These are phyloP conservation scores for Candida boleticola DNA, from an alignment of 805 yeast species.

Conservation along the genomic window DNA sequence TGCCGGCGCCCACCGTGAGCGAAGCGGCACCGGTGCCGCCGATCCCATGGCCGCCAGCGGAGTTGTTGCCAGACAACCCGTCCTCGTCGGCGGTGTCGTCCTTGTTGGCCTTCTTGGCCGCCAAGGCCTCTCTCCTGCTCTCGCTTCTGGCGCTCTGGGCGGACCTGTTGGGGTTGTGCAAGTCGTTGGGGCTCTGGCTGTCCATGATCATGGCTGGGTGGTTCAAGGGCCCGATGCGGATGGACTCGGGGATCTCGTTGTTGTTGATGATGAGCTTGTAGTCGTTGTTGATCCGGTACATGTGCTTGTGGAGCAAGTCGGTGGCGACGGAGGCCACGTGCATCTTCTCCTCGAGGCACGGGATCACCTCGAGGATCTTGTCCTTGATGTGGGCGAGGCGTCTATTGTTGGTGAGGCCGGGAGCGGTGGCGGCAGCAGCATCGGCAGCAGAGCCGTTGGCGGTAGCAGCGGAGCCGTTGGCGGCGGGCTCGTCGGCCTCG, in stretches of 20 bases:
- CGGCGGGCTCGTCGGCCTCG: background rate
- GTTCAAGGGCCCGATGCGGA: constrained; percentile 74
- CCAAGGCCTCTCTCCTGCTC: constrained; percentile 86
- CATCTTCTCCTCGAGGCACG: constrained; percentile 94
- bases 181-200: constrained; percentile 46
- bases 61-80: constrained; percentile 6
- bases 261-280: constrained; percentile 68
- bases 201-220: constrained; percentile 88
- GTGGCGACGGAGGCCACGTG: constrained; percentile 92
- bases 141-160: constrained; percentile 80
- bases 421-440: background rate
- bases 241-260: constrained; percentile 76
- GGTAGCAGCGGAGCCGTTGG: background rate
- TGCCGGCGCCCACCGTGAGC: constrained; percentile 3
- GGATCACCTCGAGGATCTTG: constrained; percentile 68
- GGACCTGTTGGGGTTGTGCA: constrained; percentile 40
- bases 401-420: constrained; percentile 17
- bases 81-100: constrained; percentile 30
- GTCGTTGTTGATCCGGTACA: constrained; percentile 75
- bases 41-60: background rate
- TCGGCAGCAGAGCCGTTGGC: background rate
- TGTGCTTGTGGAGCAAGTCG: constrained; percentile 67
- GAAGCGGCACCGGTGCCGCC: background rate
- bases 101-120: constrained; percentile 71
- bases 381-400: constrained; percentile 41